phyloP scores from a whole-genome alignment of 2,329 filamentous ascomycete species.

The Aspergillaceae sp. region DNA sequence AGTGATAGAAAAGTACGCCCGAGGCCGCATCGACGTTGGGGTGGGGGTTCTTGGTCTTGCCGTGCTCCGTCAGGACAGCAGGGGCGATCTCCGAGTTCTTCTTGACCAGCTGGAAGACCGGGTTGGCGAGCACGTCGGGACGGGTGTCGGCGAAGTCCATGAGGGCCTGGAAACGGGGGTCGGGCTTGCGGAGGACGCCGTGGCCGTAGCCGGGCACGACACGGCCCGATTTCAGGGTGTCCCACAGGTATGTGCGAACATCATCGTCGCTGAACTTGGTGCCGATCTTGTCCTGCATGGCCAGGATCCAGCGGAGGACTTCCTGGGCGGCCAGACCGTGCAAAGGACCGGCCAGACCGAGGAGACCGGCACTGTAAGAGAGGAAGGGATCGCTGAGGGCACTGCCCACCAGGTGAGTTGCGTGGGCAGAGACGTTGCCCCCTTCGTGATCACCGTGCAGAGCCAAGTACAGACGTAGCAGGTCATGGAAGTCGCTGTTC shows the following conservation, averaged over 20 bases:
- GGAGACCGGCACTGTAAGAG: conserved; percentile 89
- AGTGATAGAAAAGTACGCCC: conserved; percentile 95
- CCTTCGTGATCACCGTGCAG: conserved; percentile 98
- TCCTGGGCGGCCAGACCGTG: conserved; percentile 94
- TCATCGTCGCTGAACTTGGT: conserved; percentile 68
- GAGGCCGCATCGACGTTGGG: conserved; percentile 93
- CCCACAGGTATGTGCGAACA: conserved; percentile 84
- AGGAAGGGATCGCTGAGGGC: conserved; percentile 92
- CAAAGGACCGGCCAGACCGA: conserved; percentile 88
- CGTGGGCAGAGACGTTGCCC: conserved; percentile 91
- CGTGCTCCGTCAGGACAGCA: conserved; percentile 82
- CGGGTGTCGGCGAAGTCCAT: conserved; percentile 89
- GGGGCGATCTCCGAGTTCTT: conserved; percentile 89
- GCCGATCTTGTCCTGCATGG: conserved; percentile 88
- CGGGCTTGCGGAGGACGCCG: conserved; percentile 90
- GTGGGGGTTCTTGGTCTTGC: conserved; percentile 97
- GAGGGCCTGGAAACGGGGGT: conserved; percentile 89
- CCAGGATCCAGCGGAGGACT: conserved; percentile 89
- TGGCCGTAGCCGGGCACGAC: conserved; percentile 95
- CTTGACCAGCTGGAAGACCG: conserved; percentile 89
- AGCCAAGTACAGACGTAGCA: conserved; percentile 86
- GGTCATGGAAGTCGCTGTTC: conserved; percentile 69
- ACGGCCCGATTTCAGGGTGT: conserved; percentile 82
- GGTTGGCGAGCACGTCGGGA: conserved; percentile 75
- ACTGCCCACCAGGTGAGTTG: conserved; percentile 90